A percentile compares a stretch with the other conserved stretches of the same genome.
Conservation (phyloP, 2,329 filamentous ascomycete species). For the Chalara sp. region DNA sequence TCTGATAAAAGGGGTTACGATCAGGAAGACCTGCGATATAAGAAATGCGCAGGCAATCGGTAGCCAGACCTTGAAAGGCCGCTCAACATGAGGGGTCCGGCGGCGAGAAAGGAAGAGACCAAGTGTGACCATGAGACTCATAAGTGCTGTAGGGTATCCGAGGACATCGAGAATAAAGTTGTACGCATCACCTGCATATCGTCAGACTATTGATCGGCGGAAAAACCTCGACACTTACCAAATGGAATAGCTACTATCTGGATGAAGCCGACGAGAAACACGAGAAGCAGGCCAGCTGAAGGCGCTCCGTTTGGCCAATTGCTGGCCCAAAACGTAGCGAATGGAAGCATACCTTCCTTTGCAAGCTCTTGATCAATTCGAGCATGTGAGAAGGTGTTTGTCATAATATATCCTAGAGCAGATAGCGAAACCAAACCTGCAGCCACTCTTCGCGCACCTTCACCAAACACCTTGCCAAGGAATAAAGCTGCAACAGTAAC, state of each 20-base stretch:
- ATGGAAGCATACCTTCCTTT: constrained; percentile 39
- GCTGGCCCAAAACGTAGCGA: constrained; percentile 27
- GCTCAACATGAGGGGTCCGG: constrained; percentile 24
- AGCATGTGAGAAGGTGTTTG: constrained; percentile 41
- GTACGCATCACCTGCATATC: constrained; percentile 29
- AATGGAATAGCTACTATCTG: constrained; percentile 44
- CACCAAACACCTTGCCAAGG: constrained; percentile 48
- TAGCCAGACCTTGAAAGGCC: constrained; percentile 26
- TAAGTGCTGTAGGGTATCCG: constrained; percentile 31
- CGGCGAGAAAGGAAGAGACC: constrained; percentile 28
- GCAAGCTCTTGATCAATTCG: constrained; percentile 41
- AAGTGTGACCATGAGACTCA: constrained; percentile 28
- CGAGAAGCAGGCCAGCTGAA: constrained; percentile 40
- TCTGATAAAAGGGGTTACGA: constrained; percentile 32
- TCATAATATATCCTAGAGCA: constrained; percentile 41
- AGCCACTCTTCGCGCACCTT: constrained; percentile 36
- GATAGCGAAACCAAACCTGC: constrained; percentile 38
- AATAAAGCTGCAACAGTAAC: constrained; percentile 49
- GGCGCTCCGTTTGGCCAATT: constrained; percentile 12
- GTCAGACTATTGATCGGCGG: too few species aligned
- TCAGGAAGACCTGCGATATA: constrained; percentile 26
- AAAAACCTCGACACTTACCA: too few species aligned
- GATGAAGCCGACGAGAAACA: constrained; percentile 54
- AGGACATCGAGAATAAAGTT: constrained; percentile 33
- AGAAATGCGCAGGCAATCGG: constrained; percentile 26